These are phyloP conservation scores for Geosmithia morbida DNA, from an alignment of 2,329 filamentous ascomycete species.

Conservation along the genomic window DNA sequence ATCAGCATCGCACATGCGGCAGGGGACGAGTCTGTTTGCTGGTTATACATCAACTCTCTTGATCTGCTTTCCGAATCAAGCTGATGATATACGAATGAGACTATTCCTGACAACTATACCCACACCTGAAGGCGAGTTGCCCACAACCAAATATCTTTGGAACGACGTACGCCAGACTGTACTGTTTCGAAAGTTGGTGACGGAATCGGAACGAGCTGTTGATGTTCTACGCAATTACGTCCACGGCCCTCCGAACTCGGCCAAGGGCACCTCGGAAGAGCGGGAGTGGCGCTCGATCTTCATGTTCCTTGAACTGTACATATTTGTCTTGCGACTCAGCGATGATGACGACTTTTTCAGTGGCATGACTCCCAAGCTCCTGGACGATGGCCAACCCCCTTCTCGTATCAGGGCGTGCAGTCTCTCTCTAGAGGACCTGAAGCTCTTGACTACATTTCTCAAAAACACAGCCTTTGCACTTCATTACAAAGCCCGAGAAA, in stretches of 20 bases:
- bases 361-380: constrained; percentile 26
- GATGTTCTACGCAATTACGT: constrained; percentile 16
- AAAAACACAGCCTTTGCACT: constrained; percentile 84
- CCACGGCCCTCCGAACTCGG: constrained; percentile 10
- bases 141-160: constrained; percentile 61
- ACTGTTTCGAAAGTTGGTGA: constrained; percentile 17
- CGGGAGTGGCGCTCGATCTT: constrained; percentile 78
- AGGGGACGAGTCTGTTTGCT: constrained; percentile 51
- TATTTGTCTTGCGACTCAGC: constrained; percentile 80
- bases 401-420: constrained; percentile 47
- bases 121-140: constrained; percentile 38
- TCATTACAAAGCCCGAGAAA: constrained; percentile 67
- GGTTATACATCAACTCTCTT: constrained; percentile 78
- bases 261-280: constrained; percentile 12
- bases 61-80: constrained; percentile 65
- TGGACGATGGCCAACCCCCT: constrained; percentile 22
- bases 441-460: constrained; percentile 63
- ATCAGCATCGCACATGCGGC: constrained; percentile 14
- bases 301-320: constrained; percentile 87
- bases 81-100: constrained; percentile 90
- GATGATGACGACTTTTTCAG: constrained; percentile 94
- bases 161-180: constrained; percentile 34
- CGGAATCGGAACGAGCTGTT: constrained; percentile 14
- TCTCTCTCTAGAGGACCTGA: constrained; percentile 56
- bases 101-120: constrained; percentile 49